Base-by-base conservation (phyloP, 2,329 filamentous ascomycete genomes). In the Domatiomyces globalis region DNA sequence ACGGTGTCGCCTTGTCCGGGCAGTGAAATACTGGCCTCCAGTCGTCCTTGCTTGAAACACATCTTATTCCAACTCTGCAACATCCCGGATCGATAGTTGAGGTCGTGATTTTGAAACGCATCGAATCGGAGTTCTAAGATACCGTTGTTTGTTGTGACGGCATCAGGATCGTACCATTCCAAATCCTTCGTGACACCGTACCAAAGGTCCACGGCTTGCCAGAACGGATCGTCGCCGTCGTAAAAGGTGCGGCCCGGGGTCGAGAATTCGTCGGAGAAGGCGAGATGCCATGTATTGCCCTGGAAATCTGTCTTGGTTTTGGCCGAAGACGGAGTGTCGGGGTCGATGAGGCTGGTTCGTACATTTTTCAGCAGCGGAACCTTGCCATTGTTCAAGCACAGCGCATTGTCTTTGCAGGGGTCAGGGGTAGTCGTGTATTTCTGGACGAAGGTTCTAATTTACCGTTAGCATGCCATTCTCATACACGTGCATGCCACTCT, bases 241-340 rank as follows among this genome's bases (percentile, higher is more conserved):
- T 84, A 86, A 60, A 86, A 86, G 2, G 81, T 83, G 47, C 83
- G 74, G 17, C 81, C 81, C 47, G 77, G 73, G 1, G 66, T 74
- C 56, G 84, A 84, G 65, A 86, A 86, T 61, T 86, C 83, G 62
- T 86, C 83, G 2, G 81, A 85, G 61, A 83, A 84, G 71, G 83
- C 81, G 36, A 86, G 69, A 36, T 77, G 74, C 66, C 81, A 75
- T 17, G 74, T 77, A 51, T 76, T 78, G 9, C 83, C 83, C 59
- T 82, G 73, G 19, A 69, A 67, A 1, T 74, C 69, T 47, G 64
- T 83, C 58, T 79, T 79, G 5, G 72, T 74, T 64, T 70, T 73
- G 12, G 70, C 80, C 5, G 70, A 73, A 18, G 72, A 58, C 1
- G 83, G 83, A 2, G 83, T 86, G 59, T 83, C 78, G 0, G 81